Conservation (phyloP, 768 basidiomycete species). For the Candolleomyces eurysporus region DNA sequence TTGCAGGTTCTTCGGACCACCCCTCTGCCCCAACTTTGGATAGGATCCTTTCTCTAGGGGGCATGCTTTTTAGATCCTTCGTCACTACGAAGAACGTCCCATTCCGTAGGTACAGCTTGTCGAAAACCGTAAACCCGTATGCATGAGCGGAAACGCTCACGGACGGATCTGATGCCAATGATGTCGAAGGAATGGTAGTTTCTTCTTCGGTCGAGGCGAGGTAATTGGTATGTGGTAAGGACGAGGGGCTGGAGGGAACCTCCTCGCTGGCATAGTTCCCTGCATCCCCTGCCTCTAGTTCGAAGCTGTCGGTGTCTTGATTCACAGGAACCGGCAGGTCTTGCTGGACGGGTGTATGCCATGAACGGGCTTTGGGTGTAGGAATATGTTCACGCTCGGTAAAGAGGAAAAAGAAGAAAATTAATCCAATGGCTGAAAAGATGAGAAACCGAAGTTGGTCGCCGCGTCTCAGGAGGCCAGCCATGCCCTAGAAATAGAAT, state of each 20-base stretch:
- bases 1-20: constrained; percentile 26
- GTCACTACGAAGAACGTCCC: constrained; percentile 72
- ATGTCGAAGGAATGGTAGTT: constrained; percentile 1
- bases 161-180: neutral
- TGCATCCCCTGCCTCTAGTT: too few species aligned
- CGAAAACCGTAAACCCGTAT: constrained; percentile 72
- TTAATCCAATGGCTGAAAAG: too few species aligned
- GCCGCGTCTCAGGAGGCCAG: too few species aligned
- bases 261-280: too few species aligned
- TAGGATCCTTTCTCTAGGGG: constrained; percentile 39
- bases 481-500: too few species aligned
- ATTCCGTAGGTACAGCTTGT: constrained; percentile 69
- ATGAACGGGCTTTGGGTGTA: too few species aligned
- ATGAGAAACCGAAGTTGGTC: too few species aligned
- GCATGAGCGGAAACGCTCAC: neutral
- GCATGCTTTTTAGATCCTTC: constrained; percentile 34
- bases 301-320: too few species aligned
- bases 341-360: too few species aligned
- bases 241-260: neutral
- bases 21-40: constrained; percentile 18
- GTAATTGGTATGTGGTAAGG: neutral
- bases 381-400: too few species aligned
- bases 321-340: too few species aligned
- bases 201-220: neutral
- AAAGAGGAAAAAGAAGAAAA: too few species aligned